Evolutionary conservation across 371 early-diverging fungal genomes (phyloP).

Genomic region (Syncephalis plumigaleata): DNA sequence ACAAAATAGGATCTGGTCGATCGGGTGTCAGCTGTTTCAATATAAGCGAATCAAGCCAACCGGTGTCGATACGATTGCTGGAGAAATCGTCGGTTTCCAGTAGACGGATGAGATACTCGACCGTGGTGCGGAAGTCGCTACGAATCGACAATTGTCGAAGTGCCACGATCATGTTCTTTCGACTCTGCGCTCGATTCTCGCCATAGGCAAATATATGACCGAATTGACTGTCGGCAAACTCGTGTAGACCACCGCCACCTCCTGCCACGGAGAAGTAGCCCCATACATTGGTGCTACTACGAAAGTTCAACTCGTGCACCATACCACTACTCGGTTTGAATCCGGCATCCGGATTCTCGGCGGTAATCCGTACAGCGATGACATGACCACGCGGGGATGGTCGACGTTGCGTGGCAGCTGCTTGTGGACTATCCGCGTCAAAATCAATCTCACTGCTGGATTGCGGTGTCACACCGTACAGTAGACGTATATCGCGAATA

Average conservation of each 20-base stretch:
- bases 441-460: conserved; percentile 85
- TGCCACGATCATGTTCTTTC: conserved; percentile 93
- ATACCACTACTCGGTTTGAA: conserved; percentile 95
- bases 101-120: conserved; percentile 89
- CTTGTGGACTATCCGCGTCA: conserved; percentile 58
- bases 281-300: conserved; percentile 88
- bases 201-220: conserved; percentile 98
- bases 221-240: conserved; percentile 98
- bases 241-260: conserved; percentile 82
- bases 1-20: conserved; percentile 75
- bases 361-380: conserved; percentile 95
- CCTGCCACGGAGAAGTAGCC: conserved; percentile 96
- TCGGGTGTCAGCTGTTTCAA: conserved; percentile 72
- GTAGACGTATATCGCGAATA: conserved; percentile 86
- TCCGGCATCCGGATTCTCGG: conserved; percentile 98
- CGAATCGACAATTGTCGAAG: conserved; percentile 96
- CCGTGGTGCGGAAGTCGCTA: conserved; percentile 95
- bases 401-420: conserved; percentile 66
- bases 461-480: conserved; percentile 76
- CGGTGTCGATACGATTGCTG: conserved; percentile 83
- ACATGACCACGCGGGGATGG: conserved; percentile 95
- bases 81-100: conserved; percentile 81
- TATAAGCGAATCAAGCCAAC: conserved; percentile 91
- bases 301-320: conserved; percentile 90
- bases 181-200: conserved; percentile 78